These are phyloP conservation scores for Penicillium brasilianum DNA, from an alignment of 2,329 filamentous ascomycete genomes.

Conservation along the genomic window DNA sequence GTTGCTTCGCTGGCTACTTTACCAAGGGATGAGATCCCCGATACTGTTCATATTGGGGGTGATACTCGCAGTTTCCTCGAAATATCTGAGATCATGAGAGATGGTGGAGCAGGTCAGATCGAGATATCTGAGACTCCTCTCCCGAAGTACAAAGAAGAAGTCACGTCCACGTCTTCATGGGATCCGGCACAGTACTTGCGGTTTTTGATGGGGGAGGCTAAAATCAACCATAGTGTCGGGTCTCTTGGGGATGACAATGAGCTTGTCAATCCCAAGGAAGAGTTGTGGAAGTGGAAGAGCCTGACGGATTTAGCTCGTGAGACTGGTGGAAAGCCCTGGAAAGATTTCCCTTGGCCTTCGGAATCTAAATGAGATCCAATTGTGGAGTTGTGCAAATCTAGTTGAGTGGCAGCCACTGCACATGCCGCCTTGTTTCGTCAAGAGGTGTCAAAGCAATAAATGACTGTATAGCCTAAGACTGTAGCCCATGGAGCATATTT, in stretches of 20 bases:
- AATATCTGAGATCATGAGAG: slow-evolving; percentile 4
- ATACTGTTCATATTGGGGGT: not conserved
- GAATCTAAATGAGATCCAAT: no score
- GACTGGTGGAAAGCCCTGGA: not conserved
- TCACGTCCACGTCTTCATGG: not conserved
- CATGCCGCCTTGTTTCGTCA: no score
- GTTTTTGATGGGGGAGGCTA: slow-evolving; percentile 1
- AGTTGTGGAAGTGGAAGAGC: not conserved
- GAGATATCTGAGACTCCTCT: not conserved
- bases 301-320: not conserved
- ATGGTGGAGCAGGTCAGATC: not conserved
- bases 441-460: no score
- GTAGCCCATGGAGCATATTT: no score
- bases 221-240: not conserved
- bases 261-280: not conserved
- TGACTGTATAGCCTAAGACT: no score
- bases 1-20: not conserved
- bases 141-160: not conserved
- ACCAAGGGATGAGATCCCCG: not conserved
- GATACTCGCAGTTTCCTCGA: slow-evolving; percentile 4
- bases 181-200: not conserved
- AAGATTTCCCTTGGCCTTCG: not conserved
- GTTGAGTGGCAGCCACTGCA: no score
- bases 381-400: no score
- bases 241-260: not conserved